Percentiles rank a stretch among this genome's conserved stretches.
These are phyloP conservation scores for Cochlearia excelsa DNA, from an alignment of 345 rosid species.

Conservation along the genomic window DNA sequence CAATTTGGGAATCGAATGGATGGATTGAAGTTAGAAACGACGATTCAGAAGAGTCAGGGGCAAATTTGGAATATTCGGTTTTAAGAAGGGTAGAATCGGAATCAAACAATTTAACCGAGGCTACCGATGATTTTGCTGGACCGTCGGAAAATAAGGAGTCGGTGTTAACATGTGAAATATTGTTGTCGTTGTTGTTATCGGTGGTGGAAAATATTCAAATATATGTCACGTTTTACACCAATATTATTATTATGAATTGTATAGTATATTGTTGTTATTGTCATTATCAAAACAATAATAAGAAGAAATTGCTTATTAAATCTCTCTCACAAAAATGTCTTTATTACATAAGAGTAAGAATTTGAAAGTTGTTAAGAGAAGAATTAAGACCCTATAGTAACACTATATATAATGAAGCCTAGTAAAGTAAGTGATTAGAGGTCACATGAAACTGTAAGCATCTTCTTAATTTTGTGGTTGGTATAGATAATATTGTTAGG, in stretches of 20 bases:
- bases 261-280: slow-evolving; percentile 16
- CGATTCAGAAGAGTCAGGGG: slow-evolving; percentile 22
- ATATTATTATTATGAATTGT: slow-evolving; percentile 12
- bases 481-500: slow-evolving; percentile 27
- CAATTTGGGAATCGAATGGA: slow-evolving; percentile 55
- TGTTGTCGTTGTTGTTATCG: slow-evolving; percentile 17
- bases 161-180: slow-evolving; percentile 19
- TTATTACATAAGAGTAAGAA: no score
- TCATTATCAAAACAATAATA: slow-evolving; percentile 7
- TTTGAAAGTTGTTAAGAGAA: slow-evolving; percentile 39
- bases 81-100: slow-evolving; percentile 15
- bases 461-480: background rate
- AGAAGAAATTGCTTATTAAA: slow-evolving; percentile 56
- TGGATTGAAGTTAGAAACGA: slow-evolving; percentile 52
- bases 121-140: slow-evolving; percentile 38
- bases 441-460: slow-evolving; percentile 21
- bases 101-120: slow-evolving; percentile 15
- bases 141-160: slow-evolving; percentile 3
- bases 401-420: background rate
- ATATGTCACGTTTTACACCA: slow-evolving; percentile 32
- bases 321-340: slow-evolving; percentile 45
- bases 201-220: slow-evolving; percentile 40
- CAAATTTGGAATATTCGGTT: slow-evolving; percentile 27
- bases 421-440: slow-evolving; percentile 16
- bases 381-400: slow-evolving; percentile 15